Conservation (phyloP, 169 alveolate species). For the Plasmodium fragile region DNA sequence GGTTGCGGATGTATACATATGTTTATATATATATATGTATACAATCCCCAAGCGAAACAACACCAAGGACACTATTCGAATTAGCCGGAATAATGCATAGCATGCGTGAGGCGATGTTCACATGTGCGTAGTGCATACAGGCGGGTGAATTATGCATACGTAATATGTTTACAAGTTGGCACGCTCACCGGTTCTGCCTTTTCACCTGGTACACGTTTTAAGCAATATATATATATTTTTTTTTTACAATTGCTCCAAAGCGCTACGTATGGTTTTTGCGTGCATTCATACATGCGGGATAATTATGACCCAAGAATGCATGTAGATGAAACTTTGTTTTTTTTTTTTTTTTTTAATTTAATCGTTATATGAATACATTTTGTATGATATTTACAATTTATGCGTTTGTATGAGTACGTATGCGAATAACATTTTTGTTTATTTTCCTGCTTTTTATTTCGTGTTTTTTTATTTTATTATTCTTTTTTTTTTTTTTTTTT, state of each 20-base stretch:
- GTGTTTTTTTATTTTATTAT: not conserved
- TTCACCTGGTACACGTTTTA: slow-evolving; percentile 1
- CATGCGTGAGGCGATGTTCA: not conserved
- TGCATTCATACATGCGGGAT: not conserved
- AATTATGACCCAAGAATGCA: slow-evolving; percentile 21
- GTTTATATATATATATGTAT: not conserved
- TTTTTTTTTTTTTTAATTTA: slow-evolving; percentile 34
- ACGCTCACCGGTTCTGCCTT: not conserved
- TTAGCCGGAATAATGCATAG: not conserved
- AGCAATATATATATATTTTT: not conserved
- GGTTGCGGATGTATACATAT: not conserved
- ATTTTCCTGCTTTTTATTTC: slow-evolving; percentile 8
- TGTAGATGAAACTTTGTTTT: slow-evolving; percentile 60
- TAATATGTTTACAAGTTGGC: not conserved
- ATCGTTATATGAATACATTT: slow-evolving; percentile 6
- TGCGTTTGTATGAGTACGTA: not conserved
- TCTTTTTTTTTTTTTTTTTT: not conserved
- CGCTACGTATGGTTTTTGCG: not conserved
- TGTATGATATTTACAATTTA: slow-evolving; percentile 9
- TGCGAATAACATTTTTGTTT: slow-evolving; percentile 1
- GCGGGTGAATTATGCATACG: not conserved
- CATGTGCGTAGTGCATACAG: slow-evolving; percentile 2
- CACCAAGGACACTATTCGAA: not conserved
- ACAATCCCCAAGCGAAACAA: not conserved
- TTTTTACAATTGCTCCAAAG: not conserved